Percentiles rank a stretch among this genome's conserved stretches.
These are phyloP conservation scores for Colletotrichum acutatum DNA, from an alignment of 2,329 filamentous ascomycete species.

Conservation along the genomic window DNA sequence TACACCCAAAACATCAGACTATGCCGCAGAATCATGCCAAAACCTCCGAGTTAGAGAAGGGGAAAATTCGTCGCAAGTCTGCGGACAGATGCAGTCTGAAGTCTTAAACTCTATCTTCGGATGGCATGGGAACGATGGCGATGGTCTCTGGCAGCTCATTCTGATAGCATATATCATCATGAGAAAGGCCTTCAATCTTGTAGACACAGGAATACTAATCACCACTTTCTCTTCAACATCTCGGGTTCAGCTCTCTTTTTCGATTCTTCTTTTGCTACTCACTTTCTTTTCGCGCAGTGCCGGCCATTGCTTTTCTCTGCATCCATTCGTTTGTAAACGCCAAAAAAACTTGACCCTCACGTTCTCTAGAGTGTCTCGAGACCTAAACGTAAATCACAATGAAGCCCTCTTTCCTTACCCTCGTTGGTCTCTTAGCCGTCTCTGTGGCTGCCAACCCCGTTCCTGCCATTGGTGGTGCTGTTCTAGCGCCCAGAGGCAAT, in stretches of 20 bases:
- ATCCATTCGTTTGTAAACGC: conserved; percentile 17
- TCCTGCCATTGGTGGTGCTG: background rate
- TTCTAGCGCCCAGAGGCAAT: background rate
- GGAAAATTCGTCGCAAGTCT: conserved; percentile 21
- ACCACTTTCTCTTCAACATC: background rate
- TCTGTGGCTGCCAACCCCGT: conserved; percentile 28
- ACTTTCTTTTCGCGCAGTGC: conserved; percentile 29
- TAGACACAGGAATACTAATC: background rate
- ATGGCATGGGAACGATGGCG: conserved; percentile 10
- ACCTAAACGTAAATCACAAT: background rate
- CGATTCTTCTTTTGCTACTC: background rate
- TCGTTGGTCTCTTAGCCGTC: conserved; percentile 19
- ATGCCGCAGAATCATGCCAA: background rate
- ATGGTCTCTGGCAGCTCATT: background rate
- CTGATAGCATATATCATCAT: conserved; percentile 2
- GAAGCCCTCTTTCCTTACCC: conserved; percentile 24
- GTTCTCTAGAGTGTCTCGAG: background rate
- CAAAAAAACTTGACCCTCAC: background rate
- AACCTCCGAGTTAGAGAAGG: conserved; percentile 4
- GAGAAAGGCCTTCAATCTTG: background rate
- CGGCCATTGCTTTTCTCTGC: conserved; percentile 29
- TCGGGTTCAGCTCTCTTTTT: conserved; percentile 7
- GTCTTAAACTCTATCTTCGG: conserved; percentile 21
- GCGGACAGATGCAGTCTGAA: conserved; percentile 23
- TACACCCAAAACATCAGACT: conserved; percentile 8